These are phyloP conservation scores for Dryas drummondii DNA, from an alignment of 306 rosid genomes.

Conservation along the genomic window DNA sequence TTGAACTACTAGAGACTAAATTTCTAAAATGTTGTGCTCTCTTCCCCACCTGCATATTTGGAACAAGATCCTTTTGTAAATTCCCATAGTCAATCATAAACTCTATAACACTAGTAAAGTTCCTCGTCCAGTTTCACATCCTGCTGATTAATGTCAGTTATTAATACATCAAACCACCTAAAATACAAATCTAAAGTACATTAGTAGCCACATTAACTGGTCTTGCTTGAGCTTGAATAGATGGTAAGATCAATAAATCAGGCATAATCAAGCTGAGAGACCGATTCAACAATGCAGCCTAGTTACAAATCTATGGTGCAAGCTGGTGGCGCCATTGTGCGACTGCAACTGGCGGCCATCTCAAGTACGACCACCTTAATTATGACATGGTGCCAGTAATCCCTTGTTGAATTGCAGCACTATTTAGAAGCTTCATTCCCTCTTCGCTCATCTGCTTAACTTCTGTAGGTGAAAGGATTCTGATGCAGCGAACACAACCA, in stretches of 20 bases:
- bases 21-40: not conserved
- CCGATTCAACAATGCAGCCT: not conserved
- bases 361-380: constrained; percentile 30
- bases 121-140: constrained; percentile 5
- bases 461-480: constrained; percentile 84
- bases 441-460: constrained; percentile 96
- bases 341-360: not conserved
- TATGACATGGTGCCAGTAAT: constrained; percentile 42
- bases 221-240: constrained; percentile 2
- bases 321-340: not conserved
- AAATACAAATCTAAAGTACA: constrained; percentile 19
- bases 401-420: constrained; percentile 88
- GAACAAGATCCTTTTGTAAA: not conserved
- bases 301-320: not conserved
- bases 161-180: constrained; percentile 27
- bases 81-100: not conserved
- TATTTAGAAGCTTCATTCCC: constrained; percentile 89
- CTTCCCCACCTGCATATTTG: too few species aligned
- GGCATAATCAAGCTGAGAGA: not conserved
- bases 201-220: constrained; percentile 2
- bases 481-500: constrained; percentile 82
- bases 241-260: not conserved
- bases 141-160: constrained; percentile 20
- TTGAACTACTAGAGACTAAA: not conserved
- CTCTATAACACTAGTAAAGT: not conserved